Conservation (phyloP, 305 asterid genomes). For the Fraxinus angustifolia region DNA sequence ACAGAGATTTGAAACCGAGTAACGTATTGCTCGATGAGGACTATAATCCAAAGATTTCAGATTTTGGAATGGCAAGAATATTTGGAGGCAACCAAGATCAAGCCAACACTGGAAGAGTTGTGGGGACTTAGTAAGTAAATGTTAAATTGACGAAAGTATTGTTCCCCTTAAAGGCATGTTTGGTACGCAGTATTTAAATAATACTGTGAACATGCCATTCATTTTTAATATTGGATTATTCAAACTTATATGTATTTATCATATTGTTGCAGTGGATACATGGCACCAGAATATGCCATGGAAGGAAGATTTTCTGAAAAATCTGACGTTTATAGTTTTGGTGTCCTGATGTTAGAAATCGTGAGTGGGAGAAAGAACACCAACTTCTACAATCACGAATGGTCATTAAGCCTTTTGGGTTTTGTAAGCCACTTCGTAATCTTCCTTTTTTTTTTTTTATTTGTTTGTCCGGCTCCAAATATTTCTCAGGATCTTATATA, state of each 20-base stretch:
- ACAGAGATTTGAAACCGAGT: slow-evolving; percentile 41
- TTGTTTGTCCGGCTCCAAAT: neutral
- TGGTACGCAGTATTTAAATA: neutral
- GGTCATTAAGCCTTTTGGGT: slow-evolving; percentile 37
- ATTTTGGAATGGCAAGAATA: slow-evolving; percentile 39
- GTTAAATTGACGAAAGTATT: neutral
- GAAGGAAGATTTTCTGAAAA: slow-evolving; percentile 48
- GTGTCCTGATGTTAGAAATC: slow-evolving; percentile 42
- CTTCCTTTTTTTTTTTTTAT: neutral
- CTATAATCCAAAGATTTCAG: slow-evolving; percentile 38
- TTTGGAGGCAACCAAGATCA: slow-evolving; percentile 41
- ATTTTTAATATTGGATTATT: neutral
- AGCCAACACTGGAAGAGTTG: slow-evolving; percentile 42
- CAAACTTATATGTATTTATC: neutral
- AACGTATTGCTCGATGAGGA: slow-evolving; percentile 32
- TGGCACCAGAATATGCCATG: slow-evolving; percentile 53
- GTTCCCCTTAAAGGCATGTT: neutral
- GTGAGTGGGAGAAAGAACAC: slow-evolving; percentile 33
- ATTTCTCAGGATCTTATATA: neutral
- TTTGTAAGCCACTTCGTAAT: slow-evolving; percentile 19
- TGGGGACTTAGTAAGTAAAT: slow-evolving; percentile 51
- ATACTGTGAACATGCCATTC: neutral
- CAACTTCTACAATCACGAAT: slow-evolving; percentile 29
- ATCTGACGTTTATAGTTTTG: slow-evolving; percentile 47
- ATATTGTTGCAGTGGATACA: slow-evolving; percentile 40